Conservation (phyloP, 1,284 basidiomycete species). For the Pseudozyma hubeiensis region DNA sequence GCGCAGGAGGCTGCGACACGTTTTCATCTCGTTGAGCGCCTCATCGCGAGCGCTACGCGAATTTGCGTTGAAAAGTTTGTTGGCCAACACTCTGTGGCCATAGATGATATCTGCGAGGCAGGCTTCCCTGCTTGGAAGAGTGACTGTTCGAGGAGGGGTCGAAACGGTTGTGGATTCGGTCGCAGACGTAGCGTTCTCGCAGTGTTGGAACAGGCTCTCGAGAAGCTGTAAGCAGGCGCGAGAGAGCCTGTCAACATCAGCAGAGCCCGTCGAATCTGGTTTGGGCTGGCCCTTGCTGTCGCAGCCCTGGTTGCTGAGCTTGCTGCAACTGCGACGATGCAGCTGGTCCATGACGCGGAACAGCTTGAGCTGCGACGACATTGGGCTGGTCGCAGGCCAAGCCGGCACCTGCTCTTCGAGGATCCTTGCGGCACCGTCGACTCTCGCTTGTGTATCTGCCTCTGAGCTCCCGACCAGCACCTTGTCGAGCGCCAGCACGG, state of each 20-base stretch:
- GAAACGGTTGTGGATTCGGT: background rate
- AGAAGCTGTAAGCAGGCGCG: slow-evolving; percentile 39
- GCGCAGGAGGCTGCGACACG: slow-evolving; percentile 17
- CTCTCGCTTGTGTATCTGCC: slow-evolving; percentile 22
- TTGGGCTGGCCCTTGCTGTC: slow-evolving; percentile 42
- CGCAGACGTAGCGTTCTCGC: background rate
- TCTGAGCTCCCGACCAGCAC: slow-evolving; percentile 24
- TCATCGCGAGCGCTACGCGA: slow-evolving; percentile 27
- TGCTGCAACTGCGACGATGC: slow-evolving; percentile 39
- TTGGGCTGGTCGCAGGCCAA: slow-evolving; percentile 27
- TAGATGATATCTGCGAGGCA: slow-evolving; percentile 42
- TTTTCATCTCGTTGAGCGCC: slow-evolving; percentile 22
- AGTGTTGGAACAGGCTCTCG: slow-evolving; percentile 11
- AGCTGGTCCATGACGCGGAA: slow-evolving; percentile 48
- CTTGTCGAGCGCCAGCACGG: slow-evolving; percentile 42
- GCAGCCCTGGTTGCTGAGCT: slow-evolving; percentile 31
- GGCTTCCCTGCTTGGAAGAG: slow-evolving; percentile 24
- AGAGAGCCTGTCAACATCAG: slow-evolving; percentile 24
- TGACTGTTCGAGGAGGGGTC: slow-evolving; percentile 9
- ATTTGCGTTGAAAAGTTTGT: slow-evolving; percentile 33
- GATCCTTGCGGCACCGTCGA: slow-evolving; percentile 23
- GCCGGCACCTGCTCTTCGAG: slow-evolving; percentile 6
- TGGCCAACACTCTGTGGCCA: slow-evolving; percentile 34
- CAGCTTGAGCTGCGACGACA: slow-evolving; percentile 39
- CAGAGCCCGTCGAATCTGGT: slow-evolving; percentile 12